Evolutionary conservation across 1,284 basidiomycete species (phyloP).

Genomic region (Neolentinus lepideus): DNA sequence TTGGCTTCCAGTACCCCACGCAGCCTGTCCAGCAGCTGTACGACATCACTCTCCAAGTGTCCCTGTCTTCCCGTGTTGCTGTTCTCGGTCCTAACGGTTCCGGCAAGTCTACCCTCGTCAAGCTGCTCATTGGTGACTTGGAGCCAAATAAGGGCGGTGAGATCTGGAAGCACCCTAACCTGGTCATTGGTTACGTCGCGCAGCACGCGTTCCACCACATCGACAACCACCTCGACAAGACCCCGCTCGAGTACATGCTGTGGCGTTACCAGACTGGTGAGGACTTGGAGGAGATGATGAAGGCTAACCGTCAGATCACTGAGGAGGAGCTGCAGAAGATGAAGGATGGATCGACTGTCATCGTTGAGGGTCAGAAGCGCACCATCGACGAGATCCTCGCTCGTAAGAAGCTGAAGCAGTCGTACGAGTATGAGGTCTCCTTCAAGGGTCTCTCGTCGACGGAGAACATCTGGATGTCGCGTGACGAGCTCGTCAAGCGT

Average conservation of each 20-base stretch:
- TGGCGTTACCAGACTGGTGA: constrained; percentile 99
- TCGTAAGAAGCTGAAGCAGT: constrained; percentile 99
- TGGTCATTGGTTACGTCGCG: constrained; percentile 98
- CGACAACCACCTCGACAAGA: constrained; percentile 96
- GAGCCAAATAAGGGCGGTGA: constrained; percentile 95
- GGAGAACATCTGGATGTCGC: constrained; percentile 94
- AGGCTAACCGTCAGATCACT: constrained; percentile 82
- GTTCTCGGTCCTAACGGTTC: constrained; percentile 96
- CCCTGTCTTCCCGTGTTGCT: constrained; percentile 95
- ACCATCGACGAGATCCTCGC: constrained; percentile 86
- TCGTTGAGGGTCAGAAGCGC: constrained; percentile 93
- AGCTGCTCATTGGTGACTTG: constrained; percentile 96
- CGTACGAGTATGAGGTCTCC: constrained; percentile 95
- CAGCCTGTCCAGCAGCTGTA: constrained; percentile 84
- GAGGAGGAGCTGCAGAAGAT: constrained; percentile 93
- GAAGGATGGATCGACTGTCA: constrained; percentile 86
- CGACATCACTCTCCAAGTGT: constrained; percentile 95
- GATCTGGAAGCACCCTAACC: constrained; percentile 98
- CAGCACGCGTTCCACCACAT: constrained; percentile 99
- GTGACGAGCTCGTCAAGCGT: constrained; percentile 95
- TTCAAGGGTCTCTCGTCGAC: constrained; percentile 91
- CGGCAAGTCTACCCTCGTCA: constrained; percentile 98
- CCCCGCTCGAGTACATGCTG: constrained; percentile 96
- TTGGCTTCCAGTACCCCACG: constrained; percentile 94
- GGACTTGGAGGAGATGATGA: constrained; percentile 93